Conservation (phyloP, 768 basidiomycete species). For the Pleurotus tuoliensis region DNA sequence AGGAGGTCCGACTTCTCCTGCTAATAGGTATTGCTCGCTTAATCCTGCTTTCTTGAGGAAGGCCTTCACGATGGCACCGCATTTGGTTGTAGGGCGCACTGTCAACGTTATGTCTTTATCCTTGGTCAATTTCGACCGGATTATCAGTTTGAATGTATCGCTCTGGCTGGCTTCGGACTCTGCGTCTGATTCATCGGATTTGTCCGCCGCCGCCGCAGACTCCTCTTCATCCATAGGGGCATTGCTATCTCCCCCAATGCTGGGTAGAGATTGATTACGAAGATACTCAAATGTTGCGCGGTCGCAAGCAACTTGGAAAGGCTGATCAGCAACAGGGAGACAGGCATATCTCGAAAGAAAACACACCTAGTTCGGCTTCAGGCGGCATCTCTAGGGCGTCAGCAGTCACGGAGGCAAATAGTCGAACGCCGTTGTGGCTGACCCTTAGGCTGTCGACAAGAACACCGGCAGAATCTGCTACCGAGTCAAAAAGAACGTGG, state of each 20-base stretch:
- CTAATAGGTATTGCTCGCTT: slow-evolving; percentile 44
- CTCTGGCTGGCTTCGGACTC: slow-evolving; percentile 35
- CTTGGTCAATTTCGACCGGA: slow-evolving; percentile 51
- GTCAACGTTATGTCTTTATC: slow-evolving; percentile 57
- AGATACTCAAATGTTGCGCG: slow-evolving; percentile 61
- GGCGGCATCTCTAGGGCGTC: slow-evolving; percentile 63
- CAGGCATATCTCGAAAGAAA: neutral
- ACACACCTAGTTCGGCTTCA: slow-evolving; percentile 62
- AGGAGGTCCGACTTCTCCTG: slow-evolving; percentile 21
- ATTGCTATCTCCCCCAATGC: neutral
- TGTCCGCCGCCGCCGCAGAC: neutral
- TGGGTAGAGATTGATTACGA: slow-evolving; percentile 23
- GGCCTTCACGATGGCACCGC: slow-evolving; percentile 69
- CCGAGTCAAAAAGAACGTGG: slow-evolving; percentile 57
- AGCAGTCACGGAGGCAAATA: slow-evolving; percentile 71
- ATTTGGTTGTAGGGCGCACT: slow-evolving; percentile 73
- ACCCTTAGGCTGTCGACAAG: slow-evolving; percentile 52
- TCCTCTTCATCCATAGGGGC: neutral
- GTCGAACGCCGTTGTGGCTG: slow-evolving; percentile 54
- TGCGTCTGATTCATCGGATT: slow-evolving; percentile 26
- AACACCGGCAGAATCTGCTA: slow-evolving; percentile 58
- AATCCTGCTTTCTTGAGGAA: slow-evolving; percentile 70
- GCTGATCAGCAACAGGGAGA: neutral
- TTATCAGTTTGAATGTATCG: slow-evolving; percentile 59
- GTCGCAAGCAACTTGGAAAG: slow-evolving; percentile 60